Percentiles rank a stretch among this genome's conserved stretches.
Conservation (phyloP, 2,329 filamentous ascomycete genomes). For the Nigrospora oryzae region DNA sequence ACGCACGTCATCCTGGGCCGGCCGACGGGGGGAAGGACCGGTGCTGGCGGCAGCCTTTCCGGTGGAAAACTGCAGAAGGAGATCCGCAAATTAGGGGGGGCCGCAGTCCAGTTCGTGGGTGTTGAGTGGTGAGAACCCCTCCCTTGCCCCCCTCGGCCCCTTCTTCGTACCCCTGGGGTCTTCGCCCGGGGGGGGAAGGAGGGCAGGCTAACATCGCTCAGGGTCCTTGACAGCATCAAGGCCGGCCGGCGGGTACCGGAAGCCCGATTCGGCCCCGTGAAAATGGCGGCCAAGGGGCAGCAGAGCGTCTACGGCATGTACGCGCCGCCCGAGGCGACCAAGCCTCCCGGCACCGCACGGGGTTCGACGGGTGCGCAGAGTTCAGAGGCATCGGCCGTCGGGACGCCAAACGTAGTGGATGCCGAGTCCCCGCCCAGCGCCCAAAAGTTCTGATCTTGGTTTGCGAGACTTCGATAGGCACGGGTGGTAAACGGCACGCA, state of each 20-base stretch:
- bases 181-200: no score
- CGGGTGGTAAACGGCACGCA: no score
- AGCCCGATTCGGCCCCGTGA: slow-evolving; percentile 57
- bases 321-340: slow-evolving; percentile 14
- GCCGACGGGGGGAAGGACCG: slow-evolving; percentile 36
- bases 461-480: not conserved
- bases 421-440: slow-evolving; percentile 5
- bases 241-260: slow-evolving; percentile 68
- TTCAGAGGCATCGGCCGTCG: not conserved
- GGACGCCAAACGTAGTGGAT: not conserved
- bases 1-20: slow-evolving; percentile 79
- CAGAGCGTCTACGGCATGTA: slow-evolving; percentile 52
- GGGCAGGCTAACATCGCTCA: slow-evolving; percentile 18
- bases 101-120: slow-evolving; percentile 67
- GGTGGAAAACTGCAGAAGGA: slow-evolving; percentile 76
- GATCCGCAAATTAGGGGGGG: slow-evolving; percentile 57
- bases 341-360: not conserved
- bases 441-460: not conserved
- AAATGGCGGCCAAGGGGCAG: slow-evolving; percentile 53
- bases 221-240: slow-evolving; percentile 78
- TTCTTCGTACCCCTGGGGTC: not conserved
- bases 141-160: slow-evolving; percentile 1
- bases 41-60: slow-evolving; percentile 67
- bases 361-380: not conserved
- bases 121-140: slow-evolving; percentile 61